Base-by-base conservation (phyloP, 176 grass and related monocot genomes). In the Oryza australiensis region DNA sequence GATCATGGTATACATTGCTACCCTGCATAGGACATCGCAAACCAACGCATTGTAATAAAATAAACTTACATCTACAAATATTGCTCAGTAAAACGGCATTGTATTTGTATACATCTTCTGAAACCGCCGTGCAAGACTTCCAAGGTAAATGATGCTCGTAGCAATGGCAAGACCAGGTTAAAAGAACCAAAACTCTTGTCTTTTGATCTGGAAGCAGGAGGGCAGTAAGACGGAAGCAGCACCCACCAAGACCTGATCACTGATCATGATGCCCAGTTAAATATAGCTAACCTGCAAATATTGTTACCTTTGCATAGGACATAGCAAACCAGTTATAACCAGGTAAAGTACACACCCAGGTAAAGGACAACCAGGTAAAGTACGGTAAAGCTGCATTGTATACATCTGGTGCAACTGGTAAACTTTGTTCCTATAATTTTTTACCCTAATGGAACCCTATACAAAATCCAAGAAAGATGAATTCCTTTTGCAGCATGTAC, bases 371-470 rank as follows among this genome's bases (percentile, higher is more conserved):
- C 51, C 51, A 55, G 51, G 51, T 55, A 55, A 37, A 20, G 45
- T 46, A 46, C 33, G 24, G 20, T 67, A 68, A 30, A 68, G 29
- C 67, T 30, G 38, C 28, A 79, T 27, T 65, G 28, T 77, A 81
- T 29, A 45, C 46, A 69, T 46, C 37, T 13, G 27, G 57, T 22
- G 43, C 35, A 59, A 22, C 81, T 73, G 77, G 68, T 62, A 29
- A 82, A 67, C 42, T 5, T 70, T 26, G 46, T 46, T 48, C 57
- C 78, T 78, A 35, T 72, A 81, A 53, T 49, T 70, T 51, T 51
- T 22, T 82, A 62, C 22, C 73, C 87, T 85, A 46, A 78, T 18
- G 34, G 26, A 68, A 79, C 40, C 67, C 67, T 90, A 64, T 90
- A 86, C 48, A 86, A 26, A 73, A 69, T 40, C 63, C 38, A 77